Evolutionary conservation across 495 filamentous ascomycete genomes (phyloP).

Genomic region (Xylaria palmicola): DNA sequence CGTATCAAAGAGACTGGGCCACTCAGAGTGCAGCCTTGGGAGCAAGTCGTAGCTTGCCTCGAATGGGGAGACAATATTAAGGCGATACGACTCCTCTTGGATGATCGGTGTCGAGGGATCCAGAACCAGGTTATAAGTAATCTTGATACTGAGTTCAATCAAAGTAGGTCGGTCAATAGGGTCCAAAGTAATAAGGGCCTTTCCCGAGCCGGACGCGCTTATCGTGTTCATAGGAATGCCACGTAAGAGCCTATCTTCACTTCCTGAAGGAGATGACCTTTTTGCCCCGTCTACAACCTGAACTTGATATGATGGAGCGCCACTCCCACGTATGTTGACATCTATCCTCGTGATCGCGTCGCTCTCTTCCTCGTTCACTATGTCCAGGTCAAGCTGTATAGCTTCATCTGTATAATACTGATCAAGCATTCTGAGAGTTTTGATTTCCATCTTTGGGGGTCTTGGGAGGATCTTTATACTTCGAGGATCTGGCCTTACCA

Average conservation of each 20-base stretch:
- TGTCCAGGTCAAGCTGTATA: constrained; percentile 62
- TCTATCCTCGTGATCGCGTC: constrained; percentile 69
- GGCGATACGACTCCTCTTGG: constrained; percentile 61
- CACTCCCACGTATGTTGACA: constrained; percentile 63
- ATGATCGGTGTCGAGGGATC: constrained; percentile 82
- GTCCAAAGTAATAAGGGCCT: constrained; percentile 45
- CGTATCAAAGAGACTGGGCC: constrained; percentile 79
- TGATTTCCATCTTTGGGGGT: constrained; percentile 86
- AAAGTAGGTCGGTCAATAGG: constrained; percentile 54
- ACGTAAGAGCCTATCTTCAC: constrained; percentile 24
- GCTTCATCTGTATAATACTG: constrained; percentile 84
- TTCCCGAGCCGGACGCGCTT: constrained; percentile 45
- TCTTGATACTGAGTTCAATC: constrained; percentile 68
- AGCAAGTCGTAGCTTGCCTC: constrained; percentile 84
- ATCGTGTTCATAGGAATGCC: constrained; percentile 46
- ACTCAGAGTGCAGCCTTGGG: constrained; percentile 73
- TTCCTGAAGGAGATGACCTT: constrained; percentile 16
- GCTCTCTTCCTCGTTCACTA: constrained; percentile 83
- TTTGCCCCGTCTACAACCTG: constrained; percentile 35
- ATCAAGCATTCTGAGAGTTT: constrained; percentile 55
- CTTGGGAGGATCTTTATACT: constrained; percentile 74
- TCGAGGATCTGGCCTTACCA: constrained; percentile 49
- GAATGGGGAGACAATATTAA: constrained; percentile 78
- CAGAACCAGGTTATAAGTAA: constrained; percentile 73
- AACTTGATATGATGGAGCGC: constrained; percentile 48